A percentile compares a stretch with the other conserved stretches of the same genome.
These are phyloP conservation scores for Claviceps pusilla DNA, from an alignment of 2,329 filamentous ascomycete species.

Conservation along the genomic window DNA sequence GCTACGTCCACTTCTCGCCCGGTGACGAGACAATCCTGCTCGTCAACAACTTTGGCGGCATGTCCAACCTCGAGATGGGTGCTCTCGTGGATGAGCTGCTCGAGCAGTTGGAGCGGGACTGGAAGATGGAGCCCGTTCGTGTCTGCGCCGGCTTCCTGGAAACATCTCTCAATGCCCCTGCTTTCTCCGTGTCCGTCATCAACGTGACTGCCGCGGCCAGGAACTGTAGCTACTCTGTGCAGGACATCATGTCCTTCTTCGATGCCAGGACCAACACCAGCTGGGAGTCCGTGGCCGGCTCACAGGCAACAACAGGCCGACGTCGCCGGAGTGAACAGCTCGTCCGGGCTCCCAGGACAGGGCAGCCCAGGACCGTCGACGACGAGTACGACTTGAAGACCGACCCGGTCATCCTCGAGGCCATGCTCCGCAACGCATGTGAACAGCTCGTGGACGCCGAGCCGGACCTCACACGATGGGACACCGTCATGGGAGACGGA, in stretches of 20 bases:
- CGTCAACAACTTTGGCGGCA: conserved; percentile 45
- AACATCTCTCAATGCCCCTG: conserved; percentile 57
- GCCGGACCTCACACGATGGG: conserved; percentile 47
- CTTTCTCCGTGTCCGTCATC: conserved; percentile 53
- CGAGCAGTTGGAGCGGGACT: conserved; percentile 30
- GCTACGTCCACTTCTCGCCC: conserved; percentile 31
- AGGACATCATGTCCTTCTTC: conserved; percentile 46
- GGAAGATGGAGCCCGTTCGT: conserved; percentile 35
- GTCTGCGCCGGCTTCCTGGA: conserved; percentile 50
- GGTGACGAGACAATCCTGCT: conserved; percentile 37
- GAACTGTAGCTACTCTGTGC: conserved; percentile 29
- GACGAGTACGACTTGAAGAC: conserved; percentile 30
- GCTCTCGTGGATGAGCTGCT: conserved; percentile 39
- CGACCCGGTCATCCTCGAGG: conserved; percentile 36
- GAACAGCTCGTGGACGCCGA: conserved; percentile 40
- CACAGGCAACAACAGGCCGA: conserved; percentile 20
- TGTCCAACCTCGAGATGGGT: conserved; percentile 42
- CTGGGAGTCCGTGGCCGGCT: conserved; percentile 38
- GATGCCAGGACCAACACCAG: conserved; percentile 46
- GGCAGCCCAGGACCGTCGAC: conserved; percentile 21
- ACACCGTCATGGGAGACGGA: conserved; percentile 49
- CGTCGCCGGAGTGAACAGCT: conserved; percentile 28
- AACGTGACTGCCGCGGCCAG: conserved; percentile 37
- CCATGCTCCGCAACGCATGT: conserved; percentile 39
- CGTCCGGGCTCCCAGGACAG: conserved; percentile 19